Percentiles rank a stretch among this genome's conserved stretches.
Conservation (phyloP, 768 basidiomycete genomes). For the Termitomyces sp. region DNA sequence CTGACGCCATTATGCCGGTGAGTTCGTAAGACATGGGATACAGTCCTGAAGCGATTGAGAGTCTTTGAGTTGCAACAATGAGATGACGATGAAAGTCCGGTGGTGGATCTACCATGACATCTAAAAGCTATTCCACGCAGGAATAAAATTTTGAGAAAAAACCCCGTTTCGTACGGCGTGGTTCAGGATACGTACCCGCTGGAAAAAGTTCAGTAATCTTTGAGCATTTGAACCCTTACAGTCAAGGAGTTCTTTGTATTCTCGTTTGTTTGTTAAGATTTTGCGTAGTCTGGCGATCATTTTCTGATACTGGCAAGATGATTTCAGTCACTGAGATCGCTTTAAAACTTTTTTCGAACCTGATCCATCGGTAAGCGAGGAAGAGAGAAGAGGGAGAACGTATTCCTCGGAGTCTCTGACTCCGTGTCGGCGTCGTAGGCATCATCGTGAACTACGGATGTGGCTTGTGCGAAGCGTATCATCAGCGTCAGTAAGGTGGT, state of each 20-base stretch:
- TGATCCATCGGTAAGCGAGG: no score
- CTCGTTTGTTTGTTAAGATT: background rate
- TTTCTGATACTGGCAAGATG: no score
- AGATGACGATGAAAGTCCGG: background rate
- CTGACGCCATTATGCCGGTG: background rate
- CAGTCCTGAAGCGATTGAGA: background rate
- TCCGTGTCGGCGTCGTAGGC: no score
- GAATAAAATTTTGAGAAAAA: background rate
- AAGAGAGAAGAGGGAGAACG: no score
- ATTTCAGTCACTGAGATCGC: no score
- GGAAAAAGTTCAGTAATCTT: background rate
- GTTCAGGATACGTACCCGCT: background rate
- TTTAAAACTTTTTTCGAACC: no score
- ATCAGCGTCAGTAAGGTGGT: no score
- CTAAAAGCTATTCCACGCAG: background rate
- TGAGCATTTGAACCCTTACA: background rate
- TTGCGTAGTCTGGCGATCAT: no score
- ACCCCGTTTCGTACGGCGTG: no score
- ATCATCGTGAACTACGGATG: no score
- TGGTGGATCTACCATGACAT: background rate
- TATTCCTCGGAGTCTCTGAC: no score
- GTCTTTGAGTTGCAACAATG: background rate
- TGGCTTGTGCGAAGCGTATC: no score
- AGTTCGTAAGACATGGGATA: background rate
- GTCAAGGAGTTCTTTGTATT: background rate